Base-by-base conservation (phyloP, 441 rosid genomes). In the Melastoma candidum region DNA sequence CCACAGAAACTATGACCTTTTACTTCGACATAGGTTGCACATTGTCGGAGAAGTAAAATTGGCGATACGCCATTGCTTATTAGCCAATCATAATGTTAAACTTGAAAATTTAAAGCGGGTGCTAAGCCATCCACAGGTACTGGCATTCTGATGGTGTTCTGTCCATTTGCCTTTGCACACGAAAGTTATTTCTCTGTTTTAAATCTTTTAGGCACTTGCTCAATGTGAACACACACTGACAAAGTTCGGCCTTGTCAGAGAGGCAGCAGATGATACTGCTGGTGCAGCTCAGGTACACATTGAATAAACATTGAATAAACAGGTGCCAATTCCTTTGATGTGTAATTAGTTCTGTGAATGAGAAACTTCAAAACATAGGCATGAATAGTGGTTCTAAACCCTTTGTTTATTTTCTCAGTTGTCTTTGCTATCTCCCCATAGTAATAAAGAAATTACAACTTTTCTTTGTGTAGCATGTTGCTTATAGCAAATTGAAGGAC, bases 121-220 rank as follows among this genome's bases (percentile, higher is more conserved):
- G 60, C 76, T 93, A 56, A 93, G 99, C 80, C 99, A 89, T 83
- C 95, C 95, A 53, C 99, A 93, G 95, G 99, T 86, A 68, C 48
- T 12, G 26, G 44, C 32, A 12, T n/a, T 0, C n/a, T 13, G 44
- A 26, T 39, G 48, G 29, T 48, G 52, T 14, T 47, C 51, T 54
- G 47, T 11, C 29, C 44, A 26, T 43, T 48, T 47, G 49, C 50
- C 57, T 49, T 7, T 7, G 56, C 26, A 51, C 39, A 43, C 48
- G 47, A 17, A 61, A 49, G 49, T 24, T 43, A 53, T 7, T 14
- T 27, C 51, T 11, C 0, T 50, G 0, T 11, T 53, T 53, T n/a
- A 44, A 26, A 48, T 47, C 6, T 71, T 65, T 65, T 81, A 93
- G 99, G 97, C 97, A 60, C 99, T 93, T 27, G 87, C 97, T 41